These are phyloP conservation scores for Tolypocladium inflatum DNA, from an alignment of 2,329 filamentous ascomycete species.

Conservation along the genomic window DNA sequence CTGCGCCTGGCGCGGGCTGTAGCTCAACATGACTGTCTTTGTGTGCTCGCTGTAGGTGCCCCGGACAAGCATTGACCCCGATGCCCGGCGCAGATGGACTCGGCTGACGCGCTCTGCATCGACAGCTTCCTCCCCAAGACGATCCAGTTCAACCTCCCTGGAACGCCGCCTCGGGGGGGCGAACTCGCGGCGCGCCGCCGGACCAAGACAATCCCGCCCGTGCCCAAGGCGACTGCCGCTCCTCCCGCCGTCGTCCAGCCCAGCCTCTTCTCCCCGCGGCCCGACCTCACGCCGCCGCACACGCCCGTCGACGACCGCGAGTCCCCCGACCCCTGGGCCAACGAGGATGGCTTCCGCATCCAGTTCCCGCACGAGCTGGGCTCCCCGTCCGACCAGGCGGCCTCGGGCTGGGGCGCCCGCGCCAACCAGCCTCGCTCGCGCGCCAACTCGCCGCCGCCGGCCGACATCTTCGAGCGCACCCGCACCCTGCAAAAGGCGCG, in stretches of 20 bases:
- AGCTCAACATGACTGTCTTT: constrained; percentile 29
- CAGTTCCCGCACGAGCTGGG: constrained; percentile 44
- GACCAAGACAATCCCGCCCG: constrained; percentile 15
- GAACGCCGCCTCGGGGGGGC: constrained; percentile 32
- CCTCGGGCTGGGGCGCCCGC: constrained; percentile 66
- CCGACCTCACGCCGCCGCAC: constrained; percentile 43
- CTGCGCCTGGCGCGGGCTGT: neutral
- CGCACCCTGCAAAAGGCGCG: constrained; percentile 47
- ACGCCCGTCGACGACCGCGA: constrained; percentile 41
- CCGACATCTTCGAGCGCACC: constrained; percentile 63
- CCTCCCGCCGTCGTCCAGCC: constrained; percentile 29
- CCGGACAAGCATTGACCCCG: neutral
- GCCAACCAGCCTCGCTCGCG: constrained; percentile 72
- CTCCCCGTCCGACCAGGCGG: constrained; percentile 64
- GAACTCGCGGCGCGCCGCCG: constrained; percentile 16
- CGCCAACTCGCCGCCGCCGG: constrained; percentile 63
- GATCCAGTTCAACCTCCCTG: constrained; percentile 69
- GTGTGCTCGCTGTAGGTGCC: constrained; percentile 28
- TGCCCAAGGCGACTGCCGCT: constrained; percentile 9
- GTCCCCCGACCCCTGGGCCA: constrained; percentile 40
- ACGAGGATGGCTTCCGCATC: constrained; percentile 48
- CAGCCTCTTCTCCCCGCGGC: constrained; percentile 41
- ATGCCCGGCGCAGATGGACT: neutral
- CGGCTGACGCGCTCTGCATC: neutral
- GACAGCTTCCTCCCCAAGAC: constrained; percentile 85